These are phyloP conservation scores for Puccinia horiana DNA, from an alignment of 1,284 basidiomycete species.

Conservation along the genomic window DNA sequence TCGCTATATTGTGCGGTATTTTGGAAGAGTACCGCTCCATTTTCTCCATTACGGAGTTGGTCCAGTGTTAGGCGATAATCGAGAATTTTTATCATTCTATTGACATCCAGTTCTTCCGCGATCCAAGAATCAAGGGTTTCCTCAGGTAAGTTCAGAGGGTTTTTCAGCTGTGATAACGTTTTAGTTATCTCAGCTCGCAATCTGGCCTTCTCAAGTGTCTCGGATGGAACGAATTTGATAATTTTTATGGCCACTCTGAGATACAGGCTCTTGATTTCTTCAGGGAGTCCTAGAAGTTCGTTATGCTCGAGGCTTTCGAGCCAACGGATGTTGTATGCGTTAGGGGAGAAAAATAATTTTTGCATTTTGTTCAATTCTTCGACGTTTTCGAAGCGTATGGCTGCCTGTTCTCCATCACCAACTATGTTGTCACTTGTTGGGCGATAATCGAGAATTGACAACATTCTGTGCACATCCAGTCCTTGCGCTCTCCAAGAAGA, in stretches of 20 bases:
- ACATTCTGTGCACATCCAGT: not conserved
- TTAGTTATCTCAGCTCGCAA: too few relatives aligned
- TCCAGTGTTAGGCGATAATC: too few relatives aligned
- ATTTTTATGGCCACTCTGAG: too few relatives aligned
- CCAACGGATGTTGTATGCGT: not conserved
- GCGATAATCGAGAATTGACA: not conserved
- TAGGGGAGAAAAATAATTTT: not conserved
- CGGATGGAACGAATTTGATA: too few relatives aligned
- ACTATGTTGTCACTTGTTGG: not conserved
- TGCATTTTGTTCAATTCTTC: not conserved
- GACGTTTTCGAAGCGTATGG: not conserved
- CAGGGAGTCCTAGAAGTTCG: not conserved
- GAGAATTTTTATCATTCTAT: too few relatives aligned
- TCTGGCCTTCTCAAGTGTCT: too few relatives aligned
- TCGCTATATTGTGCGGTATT: not conserved
- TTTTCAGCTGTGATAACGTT: too few relatives aligned
- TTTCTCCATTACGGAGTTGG: not conserved
- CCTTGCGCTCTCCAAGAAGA: slow-evolving; percentile 14
- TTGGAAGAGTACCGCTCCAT: not conserved
- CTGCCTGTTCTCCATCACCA: not conserved
- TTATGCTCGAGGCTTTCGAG: not conserved
- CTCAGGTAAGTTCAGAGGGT: too few relatives aligned
- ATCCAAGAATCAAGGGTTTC: too few relatives aligned
- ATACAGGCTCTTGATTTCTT: not conserved
- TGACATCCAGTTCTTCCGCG: too few relatives aligned